A percentile compares a stretch with the other conserved stretches of the same genome.
phyloP scores from a whole-genome alignment of 78 protist species.

The Dictyostelium citrinum region DNA sequence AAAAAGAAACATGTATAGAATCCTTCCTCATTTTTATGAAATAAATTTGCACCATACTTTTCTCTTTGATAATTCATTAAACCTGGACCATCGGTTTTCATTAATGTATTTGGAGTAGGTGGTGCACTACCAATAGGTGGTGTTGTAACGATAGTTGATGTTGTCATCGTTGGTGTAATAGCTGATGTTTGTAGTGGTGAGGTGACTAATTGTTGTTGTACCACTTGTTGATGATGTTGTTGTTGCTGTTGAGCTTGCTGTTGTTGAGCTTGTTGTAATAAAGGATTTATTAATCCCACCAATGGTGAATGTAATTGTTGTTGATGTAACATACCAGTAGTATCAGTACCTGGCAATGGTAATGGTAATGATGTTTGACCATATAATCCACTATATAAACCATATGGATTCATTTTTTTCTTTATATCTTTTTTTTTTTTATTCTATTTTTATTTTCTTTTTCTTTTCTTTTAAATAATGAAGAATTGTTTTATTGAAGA shows the following conservation, averaged over 20 bases:
- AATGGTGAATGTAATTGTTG: neutral
- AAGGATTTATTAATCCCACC: neutral
- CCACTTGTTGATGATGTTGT: neutral
- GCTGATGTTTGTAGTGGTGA: neutral
- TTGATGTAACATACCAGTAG: neutral
- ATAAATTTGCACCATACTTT: conserved; percentile 58
- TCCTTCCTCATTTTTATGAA: conserved; percentile 51
- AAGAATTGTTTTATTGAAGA: too few relatives aligned
- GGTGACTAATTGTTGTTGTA: neutral
- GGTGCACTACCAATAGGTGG: neutral
- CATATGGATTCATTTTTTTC: neutral
- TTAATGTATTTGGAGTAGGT: neutral
- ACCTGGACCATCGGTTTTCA: conserved; percentile 23
- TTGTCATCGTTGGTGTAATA: neutral
- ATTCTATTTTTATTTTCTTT: too few relatives aligned
- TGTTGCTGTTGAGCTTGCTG: neutral
- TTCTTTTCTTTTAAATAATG: too few relatives aligned
- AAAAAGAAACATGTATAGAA: conserved; percentile 59
- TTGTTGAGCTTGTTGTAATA: neutral
- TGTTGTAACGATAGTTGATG: neutral
- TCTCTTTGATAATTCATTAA: conserved; percentile 64
- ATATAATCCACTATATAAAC: neutral
- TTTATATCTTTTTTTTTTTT: too few relatives aligned
- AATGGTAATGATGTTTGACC: neutral
- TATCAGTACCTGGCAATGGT: neutral